Percentiles rank a stretch among this genome's conserved stretches.
Evolutionary conservation across 441 rosid species (phyloP).

Genomic region (Melastoma candidum): DNA sequence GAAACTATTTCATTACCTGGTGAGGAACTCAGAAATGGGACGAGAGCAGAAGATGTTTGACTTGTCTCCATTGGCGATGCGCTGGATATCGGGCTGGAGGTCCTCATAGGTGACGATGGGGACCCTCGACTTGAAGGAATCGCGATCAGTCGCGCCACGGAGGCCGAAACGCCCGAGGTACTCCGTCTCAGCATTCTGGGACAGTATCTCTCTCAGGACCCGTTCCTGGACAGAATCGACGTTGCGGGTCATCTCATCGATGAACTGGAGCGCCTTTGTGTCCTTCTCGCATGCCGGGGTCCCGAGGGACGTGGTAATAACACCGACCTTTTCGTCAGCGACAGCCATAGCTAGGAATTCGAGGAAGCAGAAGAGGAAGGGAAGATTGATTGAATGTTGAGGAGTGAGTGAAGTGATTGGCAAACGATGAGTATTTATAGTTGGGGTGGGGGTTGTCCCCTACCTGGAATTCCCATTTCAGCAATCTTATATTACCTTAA

Average conservation of each 20-base stretch:
- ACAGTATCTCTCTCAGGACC: slow-evolving; percentile 36
- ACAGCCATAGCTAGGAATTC: too few species aligned
- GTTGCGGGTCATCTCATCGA: slow-evolving; percentile 47
- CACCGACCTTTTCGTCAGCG: too few species aligned
- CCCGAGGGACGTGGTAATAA: slow-evolving; percentile 11
- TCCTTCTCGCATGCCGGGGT: slow-evolving; percentile 36
- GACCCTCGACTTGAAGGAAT: slow-evolving; percentile 38
- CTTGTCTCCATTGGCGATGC: slow-evolving; percentile 60
- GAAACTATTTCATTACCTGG: slow-evolving; percentile 29
- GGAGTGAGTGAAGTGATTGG: too few species aligned
- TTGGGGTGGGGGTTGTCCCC: too few species aligned
- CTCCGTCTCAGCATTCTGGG: slow-evolving; percentile 40
- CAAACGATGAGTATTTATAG: too few species aligned
- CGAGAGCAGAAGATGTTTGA: slow-evolving; percentile 51
- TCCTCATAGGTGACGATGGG: slow-evolving; percentile 58
- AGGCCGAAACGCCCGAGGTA: slow-evolving; percentile 40
- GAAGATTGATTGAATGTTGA: too few species aligned
- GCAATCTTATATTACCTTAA: too few species aligned
- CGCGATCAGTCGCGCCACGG: slow-evolving; percentile 33
- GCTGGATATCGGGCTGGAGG: slow-evolving; percentile 46
- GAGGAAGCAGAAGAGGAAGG: too few species aligned
- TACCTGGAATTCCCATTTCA: too few species aligned
- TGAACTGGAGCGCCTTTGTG: slow-evolving; percentile 39
- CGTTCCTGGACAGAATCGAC: slow-evolving; percentile 38
- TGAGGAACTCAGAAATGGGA: slow-evolving; percentile 62